These are phyloP conservation scores for Pinus tabuliformis DNA, from an alignment of 75 land plant species.

Conservation along the genomic window DNA sequence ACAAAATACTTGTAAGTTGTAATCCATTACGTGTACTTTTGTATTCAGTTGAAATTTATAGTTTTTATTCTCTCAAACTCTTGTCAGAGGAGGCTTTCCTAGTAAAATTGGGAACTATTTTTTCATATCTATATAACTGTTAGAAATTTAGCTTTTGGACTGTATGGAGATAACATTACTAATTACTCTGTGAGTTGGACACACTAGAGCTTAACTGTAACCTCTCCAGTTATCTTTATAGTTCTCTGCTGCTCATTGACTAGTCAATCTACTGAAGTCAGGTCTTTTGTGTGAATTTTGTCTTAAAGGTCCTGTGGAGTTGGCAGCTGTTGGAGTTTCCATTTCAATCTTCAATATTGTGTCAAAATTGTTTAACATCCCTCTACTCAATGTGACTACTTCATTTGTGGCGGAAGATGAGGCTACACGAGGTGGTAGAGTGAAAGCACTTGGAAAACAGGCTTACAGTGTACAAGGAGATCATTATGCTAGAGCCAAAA, in stretches of 20 bases:
- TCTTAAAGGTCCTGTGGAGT: constrained; percentile 75
- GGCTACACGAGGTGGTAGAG: constrained; percentile 22
- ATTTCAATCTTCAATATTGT: constrained; percentile 86
- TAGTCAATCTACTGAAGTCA: not conserved
- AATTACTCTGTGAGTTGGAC: not conserved
- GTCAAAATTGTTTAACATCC: constrained; percentile 90
- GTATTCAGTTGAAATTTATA: no score
- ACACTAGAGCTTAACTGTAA: no score
- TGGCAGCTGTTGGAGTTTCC: constrained; percentile 98
- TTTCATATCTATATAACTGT: not conserved
- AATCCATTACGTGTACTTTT: not conserved
- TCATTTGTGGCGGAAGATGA: constrained; percentile 98
- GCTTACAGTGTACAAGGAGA: not conserved
- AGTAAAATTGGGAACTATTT: not conserved
- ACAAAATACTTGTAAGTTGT: not conserved
- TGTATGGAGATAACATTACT: not conserved
- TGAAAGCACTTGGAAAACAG: not conserved
- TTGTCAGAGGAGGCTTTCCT: not conserved
- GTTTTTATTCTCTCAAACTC: no score
- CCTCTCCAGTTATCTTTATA: not conserved
- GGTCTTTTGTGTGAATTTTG: constrained; percentile 5
- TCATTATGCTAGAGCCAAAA: not conserved
- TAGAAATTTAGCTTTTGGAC: no score
- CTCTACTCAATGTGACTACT: constrained; percentile 90
- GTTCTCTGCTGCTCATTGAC: not conserved